Base-by-base conservation (phyloP, 2,329 filamentous ascomycete species). In the Zarea fungicola region DNA sequence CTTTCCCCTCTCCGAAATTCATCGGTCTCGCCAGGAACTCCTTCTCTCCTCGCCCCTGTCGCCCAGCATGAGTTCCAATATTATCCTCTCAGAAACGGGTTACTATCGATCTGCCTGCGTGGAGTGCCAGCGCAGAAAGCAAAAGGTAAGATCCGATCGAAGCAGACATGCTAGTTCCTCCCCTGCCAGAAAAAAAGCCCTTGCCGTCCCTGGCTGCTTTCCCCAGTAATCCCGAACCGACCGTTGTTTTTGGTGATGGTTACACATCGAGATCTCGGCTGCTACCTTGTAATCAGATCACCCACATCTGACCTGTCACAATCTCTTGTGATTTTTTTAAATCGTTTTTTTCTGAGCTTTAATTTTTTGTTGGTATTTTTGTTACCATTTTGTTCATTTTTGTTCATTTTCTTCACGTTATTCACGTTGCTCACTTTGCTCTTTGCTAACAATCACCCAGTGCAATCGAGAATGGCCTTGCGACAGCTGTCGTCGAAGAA, bases 61-160 rank as follows among this genome's bases (percentile, higher is more conserved):
- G 6, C 18, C 29, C 45, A 22, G 11, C 23, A 51, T 51, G 49
- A 51, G 49, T 32, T 41, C 49, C 34, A 51, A 51, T 35, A 51
- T 41, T 32, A 36, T 51, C 28, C 43, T 48, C 6, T 43, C 25
- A 43, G 49, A 51, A 35, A 51, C 49, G 32, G 42, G 51, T 11
- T 55, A 59, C 46, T 56, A 61, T 50, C 62, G 62, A 44, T 59
- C 62, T 14, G 69, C 71, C 45, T 74, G 71, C 58, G 69, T 66
- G 28, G 70, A 73, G 56, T 74, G 65, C 42, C 64, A 68, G 54
- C 64, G 65, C 32, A 59, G 66, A 44, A 68, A 68, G 56, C 66
- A 68, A 58, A 68, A 68, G 59, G 65, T 64, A 51, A 11, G 60
- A 55, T 43, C 39, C 39, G 32, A 45, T 26, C 25, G 29, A 7